Base-by-base conservation (phyloP, 257 asterid species). In the Solanum peruvianum region DNA sequence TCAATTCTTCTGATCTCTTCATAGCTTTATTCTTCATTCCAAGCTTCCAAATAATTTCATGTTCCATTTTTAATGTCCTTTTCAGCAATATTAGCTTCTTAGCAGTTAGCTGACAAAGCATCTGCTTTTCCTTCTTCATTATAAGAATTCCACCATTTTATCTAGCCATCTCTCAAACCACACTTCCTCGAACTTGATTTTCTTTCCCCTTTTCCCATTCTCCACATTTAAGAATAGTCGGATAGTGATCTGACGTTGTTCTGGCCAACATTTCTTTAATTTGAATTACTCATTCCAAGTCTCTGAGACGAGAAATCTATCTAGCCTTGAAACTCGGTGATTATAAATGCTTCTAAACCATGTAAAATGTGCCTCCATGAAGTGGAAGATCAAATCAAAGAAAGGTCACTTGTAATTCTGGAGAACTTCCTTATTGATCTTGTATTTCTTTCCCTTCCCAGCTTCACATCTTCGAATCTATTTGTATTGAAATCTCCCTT, bases 51-150 rank as follows among this genome's bases (percentile, higher is more conserved):
- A 72, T 72, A 72, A 5, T 35, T 11, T 10, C 27, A 20, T 72
- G n/a, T 72, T 72, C 49, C 49, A 35, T 72, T 37, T 67, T 18
- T 9, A 72, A 21, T 72, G 45, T 35, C 81, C 37, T 72, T 72
- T 72, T 72, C 29, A 72, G 49, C 27, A 47, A 86, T 93, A 90
- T 76, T 96, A 94, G 92, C 96, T 92, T 88, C 98, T 94, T 42
- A 15, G 20, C 41, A 58, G 67, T 9, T 58, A 21, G 33, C 70
- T 70, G 41, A 33, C 29, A 72, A 35, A 72, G 49, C 75, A 67
- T 67, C 41, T 29, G 3, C 21, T 35, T 72, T 35, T 72, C 47
- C 81, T 72, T 33, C 78, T 39, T 41, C 47, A 72, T 72, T 35
- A 16, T 72, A 72, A 72, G 81, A 72, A n/a, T 35, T 72, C 49